Conservation (phyloP, 345 rosid genomes). For the Eucalyptus regnans region DNA sequence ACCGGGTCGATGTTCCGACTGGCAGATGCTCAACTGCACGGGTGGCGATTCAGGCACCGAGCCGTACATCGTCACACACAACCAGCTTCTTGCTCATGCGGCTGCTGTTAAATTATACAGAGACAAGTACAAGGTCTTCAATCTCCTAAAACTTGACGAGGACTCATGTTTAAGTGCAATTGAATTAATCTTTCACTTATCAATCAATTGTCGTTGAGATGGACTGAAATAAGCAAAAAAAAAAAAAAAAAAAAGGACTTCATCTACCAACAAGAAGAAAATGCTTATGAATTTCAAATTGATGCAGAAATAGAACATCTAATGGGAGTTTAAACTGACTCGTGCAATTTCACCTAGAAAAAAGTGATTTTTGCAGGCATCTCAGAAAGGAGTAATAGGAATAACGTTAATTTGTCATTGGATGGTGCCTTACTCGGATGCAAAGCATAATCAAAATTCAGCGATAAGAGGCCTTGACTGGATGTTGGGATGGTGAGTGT, state of each 20-base stretch:
- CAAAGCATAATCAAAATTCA: background rate
- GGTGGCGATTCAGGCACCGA: constrained; percentile 33
- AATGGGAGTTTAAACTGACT: background rate
- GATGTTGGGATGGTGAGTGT: constrained; percentile 26
- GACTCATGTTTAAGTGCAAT: background rate
- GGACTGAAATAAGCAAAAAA: background rate
- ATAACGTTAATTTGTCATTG: constrained; percentile 7
- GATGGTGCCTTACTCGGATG: constrained; percentile 8
- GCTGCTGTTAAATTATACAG: constrained; percentile 21
- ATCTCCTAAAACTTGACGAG: background rate
- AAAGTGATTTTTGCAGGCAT: background rate
- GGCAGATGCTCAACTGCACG: constrained; percentile 10
- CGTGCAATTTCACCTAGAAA: background rate
- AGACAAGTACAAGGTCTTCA: constrained; percentile 18
- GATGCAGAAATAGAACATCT: background rate
- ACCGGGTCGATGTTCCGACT: constrained; percentile 34
- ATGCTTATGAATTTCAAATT: background rate
- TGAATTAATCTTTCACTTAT: background rate
- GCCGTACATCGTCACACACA: constrained; percentile 28
- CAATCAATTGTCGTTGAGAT: background rate
- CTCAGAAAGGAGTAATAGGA: constrained; percentile 22
- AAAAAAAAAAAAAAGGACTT: background rate
- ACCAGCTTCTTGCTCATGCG: constrained; percentile 44
- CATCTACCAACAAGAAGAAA: background rate
- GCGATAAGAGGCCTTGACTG: constrained; percentile 20